Conservation (phyloP, 2,329 filamentous ascomycete genomes). For the Curvularia sp. region DNA sequence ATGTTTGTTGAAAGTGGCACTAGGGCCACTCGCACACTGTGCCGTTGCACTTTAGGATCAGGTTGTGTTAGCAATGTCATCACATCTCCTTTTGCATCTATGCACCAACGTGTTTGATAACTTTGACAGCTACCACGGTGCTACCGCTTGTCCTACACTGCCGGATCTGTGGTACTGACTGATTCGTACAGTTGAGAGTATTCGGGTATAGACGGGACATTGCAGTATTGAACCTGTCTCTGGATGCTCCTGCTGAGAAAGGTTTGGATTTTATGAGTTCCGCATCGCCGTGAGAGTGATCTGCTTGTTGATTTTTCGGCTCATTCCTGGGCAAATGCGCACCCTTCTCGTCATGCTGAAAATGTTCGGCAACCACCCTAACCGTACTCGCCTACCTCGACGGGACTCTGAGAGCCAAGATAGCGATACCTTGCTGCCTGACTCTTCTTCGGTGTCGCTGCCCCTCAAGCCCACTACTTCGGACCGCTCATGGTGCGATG, state of each 20-base stretch:
- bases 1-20: background rate
- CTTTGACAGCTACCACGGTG: constrained; percentile 5
- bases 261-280: background rate
- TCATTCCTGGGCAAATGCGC: background rate
- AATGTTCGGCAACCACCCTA: constrained; percentile 16
- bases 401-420: constrained; percentile 22
- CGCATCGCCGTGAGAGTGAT: background rate
- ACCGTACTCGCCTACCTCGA: constrained; percentile 19
- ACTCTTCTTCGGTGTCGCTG: constrained; percentile 8
- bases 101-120: constrained; percentile 20
- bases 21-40: background rate
- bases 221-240: background rate
- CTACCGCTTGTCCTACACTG: constrained; percentile 7
- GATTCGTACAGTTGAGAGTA: constrained; percentile 3
- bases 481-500: constrained; percentile 17
- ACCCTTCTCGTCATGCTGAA: constrained; percentile 13
- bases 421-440: constrained; percentile 25
- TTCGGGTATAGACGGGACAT: background rate
- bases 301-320: background rate
- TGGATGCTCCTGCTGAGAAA: background rate
- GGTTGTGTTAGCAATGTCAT: background rate
- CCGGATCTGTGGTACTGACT: constrained; percentile 3
- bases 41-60: background rate
- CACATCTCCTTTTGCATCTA: background rate
- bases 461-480: constrained; percentile 1